A percentile compares a stretch with the other conserved stretches of the same genome.
These are phyloP conservation scores for Articulospora tetracladia DNA, from an alignment of 495 filamentous ascomycete species.

Conservation along the genomic window DNA sequence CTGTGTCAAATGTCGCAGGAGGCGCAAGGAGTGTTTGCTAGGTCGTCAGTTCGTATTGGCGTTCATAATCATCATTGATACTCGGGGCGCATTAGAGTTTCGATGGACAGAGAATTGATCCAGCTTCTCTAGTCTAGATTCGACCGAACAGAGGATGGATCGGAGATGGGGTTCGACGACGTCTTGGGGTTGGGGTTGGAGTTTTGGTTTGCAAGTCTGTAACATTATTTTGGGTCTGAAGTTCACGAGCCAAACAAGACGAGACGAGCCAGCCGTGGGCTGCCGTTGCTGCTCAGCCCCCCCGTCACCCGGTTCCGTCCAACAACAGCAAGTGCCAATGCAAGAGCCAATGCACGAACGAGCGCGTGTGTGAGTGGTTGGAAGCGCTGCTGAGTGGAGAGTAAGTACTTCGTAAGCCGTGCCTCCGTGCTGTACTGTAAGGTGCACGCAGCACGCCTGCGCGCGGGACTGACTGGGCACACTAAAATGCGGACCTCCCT, in stretches of 20 bases:
- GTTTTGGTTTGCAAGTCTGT: neutral
- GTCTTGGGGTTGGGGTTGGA: neutral
- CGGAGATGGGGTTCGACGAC: neutral
- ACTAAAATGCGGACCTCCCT: neutral
- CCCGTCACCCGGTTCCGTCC: no score
- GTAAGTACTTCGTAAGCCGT: no score
- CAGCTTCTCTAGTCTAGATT: neutral
- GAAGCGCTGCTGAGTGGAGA: no score
- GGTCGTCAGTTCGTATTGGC: constrained; percentile 18
- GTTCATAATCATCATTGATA: constrained; percentile 11
- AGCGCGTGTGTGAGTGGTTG: no score
- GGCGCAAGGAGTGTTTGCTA: neutral
- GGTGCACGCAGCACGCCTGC: no score
- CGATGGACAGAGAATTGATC: neutral
- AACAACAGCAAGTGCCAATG: no score
- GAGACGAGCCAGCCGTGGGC: neutral
- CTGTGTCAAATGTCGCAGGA: constrained; percentile 2
- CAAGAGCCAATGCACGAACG: no score
- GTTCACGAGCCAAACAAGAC: neutral
- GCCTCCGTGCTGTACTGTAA: no score
- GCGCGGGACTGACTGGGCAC: neutral
- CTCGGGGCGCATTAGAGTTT: neutral
- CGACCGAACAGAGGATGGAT: neutral
- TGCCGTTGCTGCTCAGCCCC: neutral
- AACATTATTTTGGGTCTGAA: neutral